phyloP scores from a whole-genome alignment of 2,329 filamentous ascomycete genomes.

The Alternaria arbusti region DNA sequence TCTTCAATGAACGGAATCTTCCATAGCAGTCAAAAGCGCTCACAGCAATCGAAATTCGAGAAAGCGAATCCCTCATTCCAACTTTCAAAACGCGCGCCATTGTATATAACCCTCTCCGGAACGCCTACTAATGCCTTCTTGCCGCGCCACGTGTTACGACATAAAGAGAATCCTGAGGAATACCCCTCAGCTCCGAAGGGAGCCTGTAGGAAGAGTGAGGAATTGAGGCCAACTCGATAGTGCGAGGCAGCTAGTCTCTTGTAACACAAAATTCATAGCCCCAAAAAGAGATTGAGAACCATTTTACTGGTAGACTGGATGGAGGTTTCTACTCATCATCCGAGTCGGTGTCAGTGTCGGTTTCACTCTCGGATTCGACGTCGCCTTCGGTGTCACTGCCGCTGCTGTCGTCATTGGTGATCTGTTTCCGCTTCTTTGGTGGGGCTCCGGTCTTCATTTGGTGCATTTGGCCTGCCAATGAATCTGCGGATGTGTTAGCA shows the following conservation, averaged over 20 bases:
- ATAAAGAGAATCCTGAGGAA: not conserved
- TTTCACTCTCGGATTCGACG: slow-evolving; percentile 60
- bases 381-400: slow-evolving; percentile 70
- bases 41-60: not conserved
- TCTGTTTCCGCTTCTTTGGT: slow-evolving; percentile 65
- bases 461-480: slow-evolving; percentile 88
- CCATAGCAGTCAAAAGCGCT: not conserved
- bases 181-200: not conserved
- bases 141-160: not conserved
- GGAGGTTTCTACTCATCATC: slow-evolving; percentile 45
- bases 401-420: slow-evolving; percentile 65
- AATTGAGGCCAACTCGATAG: not conserved
- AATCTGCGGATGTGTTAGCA: slow-evolving; percentile 64
- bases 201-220: not conserved
- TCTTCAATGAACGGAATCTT: not conserved
- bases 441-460: slow-evolving; percentile 74
- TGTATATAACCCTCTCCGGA: not conserved
- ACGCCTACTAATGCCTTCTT: slow-evolving; percentile 9
- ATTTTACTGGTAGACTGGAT: not conserved
- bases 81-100: not conserved
- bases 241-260: not conserved
- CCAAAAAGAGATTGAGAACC: not conserved
- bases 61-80: not conserved
- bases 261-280: not conserved
- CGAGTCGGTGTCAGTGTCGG: slow-evolving; percentile 52